Conservation (phyloP, 2,329 filamentous ascomycete species). For the Pezicula carpinea region DNA sequence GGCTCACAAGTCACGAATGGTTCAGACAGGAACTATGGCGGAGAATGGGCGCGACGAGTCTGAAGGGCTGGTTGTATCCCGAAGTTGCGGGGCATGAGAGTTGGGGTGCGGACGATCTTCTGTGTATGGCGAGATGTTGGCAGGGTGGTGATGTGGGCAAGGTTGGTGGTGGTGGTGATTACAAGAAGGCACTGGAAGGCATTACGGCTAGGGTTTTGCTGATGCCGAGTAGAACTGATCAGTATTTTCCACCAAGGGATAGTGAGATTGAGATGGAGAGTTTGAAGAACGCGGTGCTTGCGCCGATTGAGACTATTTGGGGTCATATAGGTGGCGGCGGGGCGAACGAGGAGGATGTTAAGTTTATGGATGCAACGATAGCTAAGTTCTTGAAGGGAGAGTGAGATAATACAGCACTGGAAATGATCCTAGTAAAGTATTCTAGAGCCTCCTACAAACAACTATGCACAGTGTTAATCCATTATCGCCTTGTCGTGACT, state of each 20-base stretch:
- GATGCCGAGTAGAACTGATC: slow-evolving; percentile 57
- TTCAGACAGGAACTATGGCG: slow-evolving; percentile 38
- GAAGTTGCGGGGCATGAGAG: slow-evolving; percentile 29
- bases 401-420: not conserved
- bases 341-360: slow-evolving; percentile 22
- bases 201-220: slow-evolving; percentile 61
- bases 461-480: too few species aligned
- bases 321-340: slow-evolving; percentile 33
- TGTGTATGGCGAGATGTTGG: slow-evolving; percentile 40
- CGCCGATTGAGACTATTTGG: slow-evolving; percentile 32
- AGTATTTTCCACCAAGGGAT: slow-evolving; percentile 53
- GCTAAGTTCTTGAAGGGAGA: slow-evolving; percentile 21
- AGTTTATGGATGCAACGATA: slow-evolving; percentile 30
- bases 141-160: slow-evolving; percentile 35
- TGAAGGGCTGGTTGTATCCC: slow-evolving; percentile 32
- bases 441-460: too few species aligned
- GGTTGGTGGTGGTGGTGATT: slow-evolving; percentile 24
- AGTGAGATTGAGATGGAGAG: slow-evolving; percentile 28
- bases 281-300: slow-evolving; percentile 26
- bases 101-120: slow-evolving; percentile 40
- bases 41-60: slow-evolving; percentile 28
- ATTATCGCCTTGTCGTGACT: too few species aligned
- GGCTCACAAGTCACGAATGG: slow-evolving; percentile 41
- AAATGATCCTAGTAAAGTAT: too few species aligned
- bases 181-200: slow-evolving; percentile 48